Evolutionary conservation across 2,329 filamentous ascomycete genomes (phyloP), one percentile per base, ranked within the genome.

Genomic region (Cyphellophora attinorum): DNA sequence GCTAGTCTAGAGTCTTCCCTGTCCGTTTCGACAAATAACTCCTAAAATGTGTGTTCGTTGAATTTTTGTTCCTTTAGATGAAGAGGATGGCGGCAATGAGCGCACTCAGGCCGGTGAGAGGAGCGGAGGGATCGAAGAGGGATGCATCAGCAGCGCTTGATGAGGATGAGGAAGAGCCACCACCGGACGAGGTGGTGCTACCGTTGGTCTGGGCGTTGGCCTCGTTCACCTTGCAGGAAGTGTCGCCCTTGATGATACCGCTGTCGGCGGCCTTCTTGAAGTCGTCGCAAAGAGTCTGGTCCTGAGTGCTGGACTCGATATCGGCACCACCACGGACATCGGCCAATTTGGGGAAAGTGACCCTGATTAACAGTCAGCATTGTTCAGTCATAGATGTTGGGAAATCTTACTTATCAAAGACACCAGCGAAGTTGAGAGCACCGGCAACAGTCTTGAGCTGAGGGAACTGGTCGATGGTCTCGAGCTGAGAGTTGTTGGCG

Each of bases 401-500:
- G 19, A 21, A 27, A 5, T 37, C 44, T 38, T 36, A 47, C 44
- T 32, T 32, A 25, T 31, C 14, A 61, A 95, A 93, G 67, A 76
- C 81, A 52, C 89, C 89, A 51, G 78, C 76, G 58, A 93, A 75
- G 59, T 85, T 79, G 54, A 95, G 68, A 51, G 84, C 85, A 64
- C 88, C 89, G 45, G 68, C 72, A 38, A 95, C 74, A 35, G 65
- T 72, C 53, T 73, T 56, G 16, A 96, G 74, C 46, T 67, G 56
- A 41, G 72, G 70, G 62, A 95, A 82, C 21, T 74, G 75, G 44
- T 73, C 61, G 36, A 94, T 68, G 42, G 64, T 56, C 35, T 61
- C 48, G 21, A 95, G 72, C 36, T 68, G 65, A 40, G 84, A 83
- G 78, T 95, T 95, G 75, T 93, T 93, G 63, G 82, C 79, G 54